Evolutionary conservation across 2,329 filamentous ascomycete species (phyloP), one percentile per base, ranked within the genome.

Genomic region (Hymenoscyphus infarciens): DNA sequence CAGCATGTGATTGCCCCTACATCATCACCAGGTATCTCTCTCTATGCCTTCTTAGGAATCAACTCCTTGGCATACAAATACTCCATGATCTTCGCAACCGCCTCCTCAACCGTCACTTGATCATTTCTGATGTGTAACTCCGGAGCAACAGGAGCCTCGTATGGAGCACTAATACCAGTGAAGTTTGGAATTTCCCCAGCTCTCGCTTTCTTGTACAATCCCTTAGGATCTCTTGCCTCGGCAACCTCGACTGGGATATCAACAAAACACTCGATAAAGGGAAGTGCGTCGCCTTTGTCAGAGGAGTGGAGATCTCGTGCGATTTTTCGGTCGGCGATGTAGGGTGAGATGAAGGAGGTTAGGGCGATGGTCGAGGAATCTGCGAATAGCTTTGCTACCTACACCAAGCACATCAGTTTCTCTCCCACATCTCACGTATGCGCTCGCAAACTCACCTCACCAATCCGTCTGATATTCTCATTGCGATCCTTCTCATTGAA

Each of bases 381-480:
- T 66, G 95, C 93, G 78, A 99, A 99, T 68, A 99, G 87, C 79
- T 97, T 97, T 65, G 95, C 92, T 52, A 98, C 93, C 85, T 87
- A 42, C 55, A n/a, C 60, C 25, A 27, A 27, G 4, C 25, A 27
- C 25, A 27, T 27, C 4, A 27, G 25, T 27, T 27, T 27, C 25
- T 27, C 25, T 27, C 25, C 4, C 33, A 29, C 16, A 42, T 63
- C 22, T 52, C 45, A 52, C 45, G 13, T 13, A 5, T 25, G 3
- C 25, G 29, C 5, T 6, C 4, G 5, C 38, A 42, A 5, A 53
- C 73, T 52, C 66, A 83, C 82, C 83, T 99, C 94, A 61, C 91
- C 92, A 73, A 99, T 97, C 68, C 95, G 88, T 65, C 95, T 87
- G 75, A 99, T 99, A 81, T 99, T 99, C 83, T 99, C 95, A 75